Evolutionary conservation across 2,329 filamentous ascomycete genomes (phyloP).

Genomic region (Botrytis byssoidea): DNA sequence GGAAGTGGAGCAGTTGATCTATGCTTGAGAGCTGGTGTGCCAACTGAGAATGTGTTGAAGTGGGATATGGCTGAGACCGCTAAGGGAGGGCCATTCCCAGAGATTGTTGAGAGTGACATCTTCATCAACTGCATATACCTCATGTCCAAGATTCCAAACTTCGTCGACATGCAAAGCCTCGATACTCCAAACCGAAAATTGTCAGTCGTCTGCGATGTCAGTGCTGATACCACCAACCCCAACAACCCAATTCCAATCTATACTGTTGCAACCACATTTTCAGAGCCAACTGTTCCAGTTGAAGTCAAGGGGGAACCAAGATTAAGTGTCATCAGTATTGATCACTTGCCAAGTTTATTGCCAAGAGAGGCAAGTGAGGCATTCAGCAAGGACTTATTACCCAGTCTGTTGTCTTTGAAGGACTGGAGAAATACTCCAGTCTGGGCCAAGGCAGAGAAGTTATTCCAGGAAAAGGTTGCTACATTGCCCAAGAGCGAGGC

Average conservation of each 20-base stretch:
- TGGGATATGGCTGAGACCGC: conserved; percentile 78
- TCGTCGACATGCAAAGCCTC: conserved; percentile 71
- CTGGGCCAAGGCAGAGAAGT: conserved; percentile 81
- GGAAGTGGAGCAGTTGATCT: conserved; percentile 82
- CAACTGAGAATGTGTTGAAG: conserved; percentile 62
- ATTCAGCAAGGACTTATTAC: conserved; percentile 76
- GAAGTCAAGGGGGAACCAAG: conserved; percentile 52
- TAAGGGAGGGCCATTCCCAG: conserved; percentile 67
- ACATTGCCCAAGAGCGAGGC: conserved; percentile 53
- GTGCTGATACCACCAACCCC: conserved; percentile 70
- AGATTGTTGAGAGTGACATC: conserved; percentile 73
- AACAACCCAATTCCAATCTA: conserved; percentile 74
- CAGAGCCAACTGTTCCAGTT: conserved; percentile 80
- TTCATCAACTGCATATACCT: conserved; percentile 93
- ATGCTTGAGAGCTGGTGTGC: conserved; percentile 70
- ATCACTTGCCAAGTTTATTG: conserved; percentile 79
- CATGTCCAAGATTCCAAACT: conserved; percentile 72
- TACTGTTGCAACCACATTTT: conserved; percentile 80
- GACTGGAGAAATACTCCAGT: conserved; percentile 70
- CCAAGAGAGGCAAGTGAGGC: conserved; percentile 84
- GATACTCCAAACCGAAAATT: conserved; percentile 68
- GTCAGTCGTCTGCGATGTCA: conserved; percentile 77
- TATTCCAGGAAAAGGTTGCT: conserved; percentile 80
- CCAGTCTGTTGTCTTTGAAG: conserved; percentile 74
- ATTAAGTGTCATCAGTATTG: conserved; percentile 82